Percentiles rank a stretch among this genome's conserved stretches.
Conservation (phyloP, 2,329 filamentous ascomycete genomes). For the Coniochaeta prunicola region DNA sequence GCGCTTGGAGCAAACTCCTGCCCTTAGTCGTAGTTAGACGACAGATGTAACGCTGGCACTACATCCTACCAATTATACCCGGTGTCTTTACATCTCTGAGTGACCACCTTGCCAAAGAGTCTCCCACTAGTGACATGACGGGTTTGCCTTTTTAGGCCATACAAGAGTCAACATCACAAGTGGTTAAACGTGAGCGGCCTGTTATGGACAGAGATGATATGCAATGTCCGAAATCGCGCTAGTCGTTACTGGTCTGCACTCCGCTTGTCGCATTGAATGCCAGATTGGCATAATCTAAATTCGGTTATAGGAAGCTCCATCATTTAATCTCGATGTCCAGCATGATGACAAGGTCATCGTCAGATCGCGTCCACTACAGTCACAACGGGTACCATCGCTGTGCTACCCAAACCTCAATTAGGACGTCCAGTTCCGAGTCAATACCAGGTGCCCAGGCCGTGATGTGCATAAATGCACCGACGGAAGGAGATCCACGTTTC, state of each 20-base stretch:
- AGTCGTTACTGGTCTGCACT: neutral
- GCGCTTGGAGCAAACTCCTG: neutral
- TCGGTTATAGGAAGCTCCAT: neutral
- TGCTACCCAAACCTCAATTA: too few species aligned
- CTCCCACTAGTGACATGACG: neutral
- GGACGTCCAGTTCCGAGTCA: neutral
- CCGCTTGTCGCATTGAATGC: constrained; percentile 7
- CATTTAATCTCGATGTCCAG: neutral
- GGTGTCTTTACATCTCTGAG: neutral
- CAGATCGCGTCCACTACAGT: too few species aligned
- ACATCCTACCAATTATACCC: constrained; percentile 3
- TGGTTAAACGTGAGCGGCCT: neutral
- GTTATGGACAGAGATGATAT: neutral
- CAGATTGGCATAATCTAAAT: constrained; percentile 11
- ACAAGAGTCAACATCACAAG: neutral
- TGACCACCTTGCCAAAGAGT: neutral
- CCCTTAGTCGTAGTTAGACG: neutral
- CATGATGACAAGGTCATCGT: neutral
- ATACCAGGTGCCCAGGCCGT: neutral
- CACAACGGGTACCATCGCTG: too few species aligned
- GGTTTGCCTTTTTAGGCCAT: neutral
- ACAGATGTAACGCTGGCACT: neutral
- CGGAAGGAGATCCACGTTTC: neutral
- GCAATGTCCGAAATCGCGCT: neutral
- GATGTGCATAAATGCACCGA: neutral